These are phyloP conservation scores for Sparassis latifolia DNA, from an alignment of 1,284 basidiomycete species.

Conservation along the genomic window DNA sequence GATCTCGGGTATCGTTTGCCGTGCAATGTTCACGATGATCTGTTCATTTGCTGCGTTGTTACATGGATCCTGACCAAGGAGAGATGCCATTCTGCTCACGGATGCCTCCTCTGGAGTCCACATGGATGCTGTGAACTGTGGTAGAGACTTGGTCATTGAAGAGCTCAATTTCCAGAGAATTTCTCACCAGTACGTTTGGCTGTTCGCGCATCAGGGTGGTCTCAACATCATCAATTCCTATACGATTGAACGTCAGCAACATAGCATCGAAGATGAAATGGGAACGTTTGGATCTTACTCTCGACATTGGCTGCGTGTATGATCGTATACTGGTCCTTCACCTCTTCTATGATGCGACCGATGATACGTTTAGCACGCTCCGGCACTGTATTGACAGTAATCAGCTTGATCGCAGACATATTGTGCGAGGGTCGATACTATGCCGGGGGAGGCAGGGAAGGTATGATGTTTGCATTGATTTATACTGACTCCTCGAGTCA, in stretches of 20 bases:
- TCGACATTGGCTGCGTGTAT: conserved; percentile 15
- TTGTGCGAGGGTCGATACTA: background rate
- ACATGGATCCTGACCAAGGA: background rate
- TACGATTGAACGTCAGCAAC: background rate
- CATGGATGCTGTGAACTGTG: conserved; percentile 19
- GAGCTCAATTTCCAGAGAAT: background rate
- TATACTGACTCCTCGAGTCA: background rate
- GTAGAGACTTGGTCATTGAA: background rate
- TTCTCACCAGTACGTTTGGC: conserved; percentile 15
- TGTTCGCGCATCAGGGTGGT: conserved; percentile 12
- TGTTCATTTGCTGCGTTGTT: background rate
- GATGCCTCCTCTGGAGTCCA: conserved; percentile 17
- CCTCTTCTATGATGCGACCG: conserved; percentile 16
- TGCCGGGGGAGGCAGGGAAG: no score
- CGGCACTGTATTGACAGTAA: conserved; percentile 20
- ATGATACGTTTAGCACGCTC: conserved; percentile 19
- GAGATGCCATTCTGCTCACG: conserved; percentile 3
- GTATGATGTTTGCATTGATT: background rate
- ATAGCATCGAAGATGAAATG: background rate
- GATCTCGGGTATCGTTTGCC: conserved; percentile 12
- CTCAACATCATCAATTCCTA: conserved; percentile 15
- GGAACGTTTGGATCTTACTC: conserved; percentile 6
- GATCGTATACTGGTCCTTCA: conserved; percentile 16
- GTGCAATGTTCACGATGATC: conserved; percentile 17
- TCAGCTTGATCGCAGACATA: conserved; percentile 9